phyloP scores from a whole-genome alignment of 345 rosid species.

The Salix purpurea region DNA sequence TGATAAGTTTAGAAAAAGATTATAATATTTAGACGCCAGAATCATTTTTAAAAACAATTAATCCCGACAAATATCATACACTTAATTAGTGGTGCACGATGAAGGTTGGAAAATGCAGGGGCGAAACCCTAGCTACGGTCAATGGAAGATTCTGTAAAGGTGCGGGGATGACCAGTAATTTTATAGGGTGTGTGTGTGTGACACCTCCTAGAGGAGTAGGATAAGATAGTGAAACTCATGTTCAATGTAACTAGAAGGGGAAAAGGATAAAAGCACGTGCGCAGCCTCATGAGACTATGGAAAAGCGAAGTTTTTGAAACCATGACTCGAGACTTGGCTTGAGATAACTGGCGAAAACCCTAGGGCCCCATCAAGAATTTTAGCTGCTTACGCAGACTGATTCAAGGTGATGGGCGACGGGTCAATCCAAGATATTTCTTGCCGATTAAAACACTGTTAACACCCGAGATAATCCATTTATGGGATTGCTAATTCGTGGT shows the following conservation, averaged over 20 bases:
- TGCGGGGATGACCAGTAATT: conserved; percentile 36
- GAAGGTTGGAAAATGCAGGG: background rate
- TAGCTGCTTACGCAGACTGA: background rate
- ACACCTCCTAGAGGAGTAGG: background rate
- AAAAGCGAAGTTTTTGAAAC: background rate
- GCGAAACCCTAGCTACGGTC: background rate
- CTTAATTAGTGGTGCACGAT: background rate
- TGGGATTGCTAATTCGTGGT: too few relatives aligned
- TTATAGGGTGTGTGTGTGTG: background rate
- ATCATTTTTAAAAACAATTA: too few relatives aligned
- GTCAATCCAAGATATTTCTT: background rate
- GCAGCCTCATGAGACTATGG: conserved; percentile 30
- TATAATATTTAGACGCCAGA: background rate
- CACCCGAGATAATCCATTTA: too few relatives aligned
- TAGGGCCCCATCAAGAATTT: background rate
- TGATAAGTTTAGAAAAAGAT: background rate
- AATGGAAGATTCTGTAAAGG: conserved; percentile 9
- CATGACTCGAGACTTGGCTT: background rate
- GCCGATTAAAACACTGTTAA: too few relatives aligned
- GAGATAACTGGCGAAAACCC: background rate
- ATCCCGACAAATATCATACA: background rate
- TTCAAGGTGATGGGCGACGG: background rate
- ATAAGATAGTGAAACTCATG: background rate
- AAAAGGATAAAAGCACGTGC: conserved; percentile 32
- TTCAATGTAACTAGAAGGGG: conserved; percentile 8